phyloP scores from a whole-genome alignment of 495 filamentous ascomycete genomes.

The Hyphodiscus hymeniophilus region DNA sequence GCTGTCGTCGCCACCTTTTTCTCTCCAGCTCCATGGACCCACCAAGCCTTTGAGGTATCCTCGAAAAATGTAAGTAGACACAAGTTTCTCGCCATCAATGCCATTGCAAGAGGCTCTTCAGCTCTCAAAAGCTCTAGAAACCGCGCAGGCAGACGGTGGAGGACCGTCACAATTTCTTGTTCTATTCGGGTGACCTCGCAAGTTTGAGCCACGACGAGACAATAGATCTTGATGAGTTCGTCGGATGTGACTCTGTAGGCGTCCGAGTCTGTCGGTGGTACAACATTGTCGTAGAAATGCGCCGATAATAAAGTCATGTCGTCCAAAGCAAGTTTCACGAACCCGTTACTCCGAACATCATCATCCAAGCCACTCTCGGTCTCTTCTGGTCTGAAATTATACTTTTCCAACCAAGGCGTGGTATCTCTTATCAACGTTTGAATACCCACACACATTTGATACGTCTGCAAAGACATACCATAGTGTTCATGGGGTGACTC shows the following conservation, averaged over 20 bases:
- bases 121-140: constrained; percentile 4
- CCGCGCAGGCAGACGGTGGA: constrained; percentile 1
- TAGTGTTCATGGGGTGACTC: neutral
- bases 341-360: neutral
- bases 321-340: neutral
- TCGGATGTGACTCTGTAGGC: neutral
- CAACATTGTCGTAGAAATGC: neutral
- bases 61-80: neutral
- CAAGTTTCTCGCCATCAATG: neutral
- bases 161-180: constrained; percentile 2
- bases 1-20: neutral
- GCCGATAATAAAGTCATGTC: neutral
- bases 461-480: constrained; percentile 2
- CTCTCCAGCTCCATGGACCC: constrained; percentile 9
- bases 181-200: neutral
- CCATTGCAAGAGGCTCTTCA: constrained; percentile 8
- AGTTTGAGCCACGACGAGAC: neutral
- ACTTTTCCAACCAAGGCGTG: neutral
- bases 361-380: neutral
- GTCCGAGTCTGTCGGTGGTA: neutral
- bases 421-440: neutral
- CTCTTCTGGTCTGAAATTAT: neutral
- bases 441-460: constrained; percentile 5
- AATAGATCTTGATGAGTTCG: neutral
- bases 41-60: constrained; percentile 7